Evolutionary conservation across 2,329 filamentous ascomycete genomes (phyloP).

Genomic region (Trichoderma sp.): DNA sequence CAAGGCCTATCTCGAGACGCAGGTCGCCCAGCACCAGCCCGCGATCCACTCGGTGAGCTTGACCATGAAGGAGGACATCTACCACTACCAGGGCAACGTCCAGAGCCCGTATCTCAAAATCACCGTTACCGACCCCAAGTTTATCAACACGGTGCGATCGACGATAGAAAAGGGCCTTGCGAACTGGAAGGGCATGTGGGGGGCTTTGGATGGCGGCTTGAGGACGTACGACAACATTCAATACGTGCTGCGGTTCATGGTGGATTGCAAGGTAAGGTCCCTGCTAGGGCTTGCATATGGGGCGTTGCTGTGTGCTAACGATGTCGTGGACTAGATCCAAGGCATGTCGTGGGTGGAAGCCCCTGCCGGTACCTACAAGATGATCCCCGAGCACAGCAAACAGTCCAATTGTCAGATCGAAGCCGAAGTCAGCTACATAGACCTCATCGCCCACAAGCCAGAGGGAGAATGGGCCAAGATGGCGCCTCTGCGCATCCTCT

Average conservation of each 20-base stretch:
- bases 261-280: constrained; percentile 75
- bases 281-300: not conserved
- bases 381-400: constrained; percentile 66
- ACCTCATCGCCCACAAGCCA: constrained; percentile 83
- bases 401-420: constrained; percentile 98
- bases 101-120: constrained; percentile 93
- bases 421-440: constrained; percentile 77
- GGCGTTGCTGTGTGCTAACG: not conserved
- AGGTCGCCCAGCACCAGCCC: constrained; percentile 71
- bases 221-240: constrained; percentile 95
- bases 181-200: constrained; percentile 94
- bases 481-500: constrained; percentile 88
- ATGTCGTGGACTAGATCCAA: constrained; percentile 58
- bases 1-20: constrained; percentile 77
- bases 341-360: constrained; percentile 99
- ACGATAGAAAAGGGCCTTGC: constrained; percentile 74
- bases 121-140: constrained; percentile 85
- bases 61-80: constrained; percentile 85
- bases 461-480: constrained; percentile 98
- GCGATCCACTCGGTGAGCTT: constrained; percentile 80
- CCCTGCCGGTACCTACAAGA: constrained; percentile 69
- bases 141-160: constrained; percentile 73
- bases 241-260: constrained; percentile 96
- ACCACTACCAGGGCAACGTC: constrained; percentile 89
- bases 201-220: constrained; percentile 66